phyloP scores from a whole-genome alignment of 495 filamentous ascomycete genomes.

The Aspergillus heteromorphus region DNA sequence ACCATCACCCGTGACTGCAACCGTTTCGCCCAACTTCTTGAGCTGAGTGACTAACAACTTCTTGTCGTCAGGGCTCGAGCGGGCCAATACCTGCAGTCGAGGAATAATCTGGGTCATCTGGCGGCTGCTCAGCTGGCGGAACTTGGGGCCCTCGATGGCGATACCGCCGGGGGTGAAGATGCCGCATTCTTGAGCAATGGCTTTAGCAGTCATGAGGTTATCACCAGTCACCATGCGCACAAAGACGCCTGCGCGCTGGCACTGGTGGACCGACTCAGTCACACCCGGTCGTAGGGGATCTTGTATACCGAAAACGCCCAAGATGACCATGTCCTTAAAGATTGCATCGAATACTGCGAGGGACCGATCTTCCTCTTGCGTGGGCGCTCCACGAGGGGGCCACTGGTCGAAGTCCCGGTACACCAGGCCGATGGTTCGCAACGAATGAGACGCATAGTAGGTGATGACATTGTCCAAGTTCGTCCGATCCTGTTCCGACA shows the following conservation, averaged over 20 bases:
- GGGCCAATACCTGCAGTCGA: slow-evolving; percentile 73
- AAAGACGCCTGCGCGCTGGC: slow-evolving; percentile 72
- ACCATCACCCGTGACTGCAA: slow-evolving; percentile 89
- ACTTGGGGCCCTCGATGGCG: slow-evolving; percentile 78
- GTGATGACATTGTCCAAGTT: slow-evolving; percentile 62
- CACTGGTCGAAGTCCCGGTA: slow-evolving; percentile 88
- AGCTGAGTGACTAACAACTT: slow-evolving; percentile 71
- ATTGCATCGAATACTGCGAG: slow-evolving; percentile 75
- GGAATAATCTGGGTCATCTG: slow-evolving; percentile 70
- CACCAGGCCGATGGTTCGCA: slow-evolving; percentile 80
- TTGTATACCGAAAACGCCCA: slow-evolving; percentile 81
- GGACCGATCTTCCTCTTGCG: slow-evolving; percentile 60
- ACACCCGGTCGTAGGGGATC: slow-evolving; percentile 80
- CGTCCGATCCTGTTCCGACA: slow-evolving; percentile 55
- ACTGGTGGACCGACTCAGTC: slow-evolving; percentile 66
- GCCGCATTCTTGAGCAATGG: slow-evolving; percentile 78
- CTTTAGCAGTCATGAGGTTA: slow-evolving; percentile 77
- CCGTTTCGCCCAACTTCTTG: slow-evolving; percentile 81
- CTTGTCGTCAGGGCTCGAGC: slow-evolving; percentile 83
- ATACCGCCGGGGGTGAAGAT: slow-evolving; percentile 71
- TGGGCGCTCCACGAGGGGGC: slow-evolving; percentile 68
- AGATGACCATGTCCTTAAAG: slow-evolving; percentile 70
- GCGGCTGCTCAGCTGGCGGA: slow-evolving; percentile 60
- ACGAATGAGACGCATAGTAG: slow-evolving; percentile 71
- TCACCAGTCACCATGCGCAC: slow-evolving; percentile 93